These are phyloP conservation scores for Pseudogymnoascus sp. DNA, from an alignment of 2,329 filamentous ascomycete species.

Conservation along the genomic window DNA sequence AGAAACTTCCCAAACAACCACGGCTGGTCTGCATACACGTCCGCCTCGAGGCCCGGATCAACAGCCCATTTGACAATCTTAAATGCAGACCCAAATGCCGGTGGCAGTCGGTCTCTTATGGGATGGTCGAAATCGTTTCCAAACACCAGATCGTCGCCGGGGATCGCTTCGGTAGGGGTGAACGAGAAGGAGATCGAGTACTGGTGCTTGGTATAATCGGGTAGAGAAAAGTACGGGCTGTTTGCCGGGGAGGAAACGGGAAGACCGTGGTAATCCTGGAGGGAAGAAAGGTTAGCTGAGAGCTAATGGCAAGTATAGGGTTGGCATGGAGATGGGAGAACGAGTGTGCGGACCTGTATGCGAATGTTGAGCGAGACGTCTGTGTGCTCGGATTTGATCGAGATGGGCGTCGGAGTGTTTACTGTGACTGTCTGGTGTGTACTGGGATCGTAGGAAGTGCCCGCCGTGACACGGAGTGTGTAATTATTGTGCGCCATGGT, in stretches of 20 bases:
- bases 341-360: slow-evolving; percentile 52
- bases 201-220: slow-evolving; percentile 59
- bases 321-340: slow-evolving; percentile 16
- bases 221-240: slow-evolving; percentile 67
- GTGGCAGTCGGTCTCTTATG: slow-evolving; percentile 76
- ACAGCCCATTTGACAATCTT: slow-evolving; percentile 83
- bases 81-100: slow-evolving; percentile 77
- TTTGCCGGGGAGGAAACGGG: slow-evolving; percentile 60
- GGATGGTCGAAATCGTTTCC: slow-evolving; percentile 94
- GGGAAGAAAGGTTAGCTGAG: slow-evolving; percentile 6
- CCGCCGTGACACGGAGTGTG: slow-evolving; percentile 73
- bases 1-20: slow-evolving; percentile 79
- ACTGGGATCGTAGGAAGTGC: slow-evolving; percentile 63
- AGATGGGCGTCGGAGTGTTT: slow-evolving; percentile 57
- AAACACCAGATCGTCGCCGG: slow-evolving; percentile 62
- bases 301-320: not conserved
- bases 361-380: slow-evolving; percentile 65
- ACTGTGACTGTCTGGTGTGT: slow-evolving; percentile 68
- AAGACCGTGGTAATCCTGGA: slow-evolving; percentile 54
- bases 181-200: slow-evolving; percentile 80
- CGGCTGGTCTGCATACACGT: slow-evolving; percentile 78
- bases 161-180: slow-evolving; percentile 48
- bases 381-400: slow-evolving; percentile 55
- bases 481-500: slow-evolving; percentile 59
- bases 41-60: slow-evolving; percentile 83